Base-by-base conservation (phyloP, 228 moss, liverwort and hornwort species). In the Sphagnum fallax region DNA sequence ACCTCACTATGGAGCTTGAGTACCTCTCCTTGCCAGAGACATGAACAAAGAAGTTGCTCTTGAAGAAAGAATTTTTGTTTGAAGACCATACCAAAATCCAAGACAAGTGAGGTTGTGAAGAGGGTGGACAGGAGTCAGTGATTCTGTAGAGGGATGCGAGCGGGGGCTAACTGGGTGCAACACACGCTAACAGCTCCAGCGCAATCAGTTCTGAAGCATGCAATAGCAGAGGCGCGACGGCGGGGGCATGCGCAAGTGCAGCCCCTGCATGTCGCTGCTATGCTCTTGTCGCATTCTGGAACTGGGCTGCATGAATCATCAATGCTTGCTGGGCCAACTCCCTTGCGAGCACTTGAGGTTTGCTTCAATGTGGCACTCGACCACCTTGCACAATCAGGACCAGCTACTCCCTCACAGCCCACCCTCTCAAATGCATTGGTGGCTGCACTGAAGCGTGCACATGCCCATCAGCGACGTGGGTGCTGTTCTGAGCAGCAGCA, bases 331-430 rank as follows among this genome's bases (percentile, higher is more conserved):
- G 83, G 91, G 52, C 83, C 83, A 1, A 90, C 88, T 73, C 83
- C 81, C 12, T 76, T 88, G 5, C 87, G 93, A 13, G 97, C 97
- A 12, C 74, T 98, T 51, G 93, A 90, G 76, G 79, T 98, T 15
- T 98, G 97, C 77, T 98, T 98, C 79, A 89, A 90, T 49, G 88
- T 98, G 10, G 97, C 97, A 10, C 75, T 98, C 4, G 97, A 98
- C 14, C 83, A 91, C 70, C 78, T 93, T 59, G 81, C 97, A 8
- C 78, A 82, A 69, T 87, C 87, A 5, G 81, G 85, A 50, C 75
- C 83, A 5, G 72, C 82, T 10, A 58, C 75, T 49, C 18, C 85
- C 50, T 66, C 71, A 18, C 84, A 79, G 50, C 91, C 90, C 15
- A 74, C 77, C 7, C 63, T 93, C 65, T 90, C 90, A 10, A 93